Percentiles rank a stretch among this genome's conserved stretches.
phyloP scores from a whole-genome alignment of 106 monocot species.

The Triglochin maritima region DNA sequence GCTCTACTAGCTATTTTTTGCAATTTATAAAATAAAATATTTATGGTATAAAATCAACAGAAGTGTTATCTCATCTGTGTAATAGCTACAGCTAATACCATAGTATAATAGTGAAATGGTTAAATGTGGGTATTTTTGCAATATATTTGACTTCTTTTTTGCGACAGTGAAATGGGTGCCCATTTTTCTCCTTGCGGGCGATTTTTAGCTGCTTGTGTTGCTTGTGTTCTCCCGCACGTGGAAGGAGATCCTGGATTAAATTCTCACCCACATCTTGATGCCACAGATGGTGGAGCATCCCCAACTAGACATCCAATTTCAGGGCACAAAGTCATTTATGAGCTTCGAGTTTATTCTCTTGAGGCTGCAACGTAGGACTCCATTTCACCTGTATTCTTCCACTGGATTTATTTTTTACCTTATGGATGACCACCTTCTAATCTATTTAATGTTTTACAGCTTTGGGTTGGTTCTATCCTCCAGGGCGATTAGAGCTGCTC shows the following conservation, averaged over 20 bases:
- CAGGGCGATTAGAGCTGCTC: conserved; percentile 92
- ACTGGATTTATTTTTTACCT: background rate
- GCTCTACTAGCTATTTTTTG: no score
- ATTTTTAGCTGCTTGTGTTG: conserved; percentile 94
- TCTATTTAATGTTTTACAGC: conserved; percentile 23
- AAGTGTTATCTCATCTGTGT: no score
- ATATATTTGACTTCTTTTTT: background rate
- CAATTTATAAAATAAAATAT: no score
- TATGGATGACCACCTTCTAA: background rate
- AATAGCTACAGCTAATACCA: no score
- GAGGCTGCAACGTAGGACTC: conserved; percentile 75
- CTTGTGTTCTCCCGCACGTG: conserved; percentile 71
- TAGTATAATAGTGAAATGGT: no score
- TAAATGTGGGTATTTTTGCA: background rate
- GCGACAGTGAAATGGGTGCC: conserved; percentile 94
- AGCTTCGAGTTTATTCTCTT: conserved; percentile 93
- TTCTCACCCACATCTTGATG: conserved; percentile 48
- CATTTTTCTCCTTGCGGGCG: conserved; percentile 98
- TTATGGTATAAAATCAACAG: no score
- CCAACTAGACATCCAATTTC: conserved; percentile 84
- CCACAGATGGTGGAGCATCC: conserved; percentile 47
- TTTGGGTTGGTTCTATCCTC: conserved; percentile 83
- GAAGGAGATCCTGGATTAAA: conserved; percentile 66
- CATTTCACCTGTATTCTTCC: background rate
- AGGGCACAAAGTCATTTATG: conserved; percentile 79